phyloP scores from a whole-genome alignment of 352 stramenopile genomes.

The Lagenidium giganteum region DNA sequence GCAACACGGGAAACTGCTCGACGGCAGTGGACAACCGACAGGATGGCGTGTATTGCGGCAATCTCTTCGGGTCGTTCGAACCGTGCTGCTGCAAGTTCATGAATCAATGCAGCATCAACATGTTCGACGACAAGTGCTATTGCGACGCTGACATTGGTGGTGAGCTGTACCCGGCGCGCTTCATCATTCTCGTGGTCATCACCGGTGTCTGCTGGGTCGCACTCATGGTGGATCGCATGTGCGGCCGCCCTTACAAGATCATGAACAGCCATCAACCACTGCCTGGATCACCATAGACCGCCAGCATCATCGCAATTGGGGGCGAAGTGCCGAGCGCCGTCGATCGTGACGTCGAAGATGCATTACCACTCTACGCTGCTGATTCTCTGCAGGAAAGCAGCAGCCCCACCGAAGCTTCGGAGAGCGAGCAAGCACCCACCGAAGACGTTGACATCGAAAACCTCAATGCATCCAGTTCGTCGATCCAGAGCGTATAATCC shows the following conservation, averaged over 20 bases:
- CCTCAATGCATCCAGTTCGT: too few relatives aligned
- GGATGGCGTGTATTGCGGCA: conserved; percentile 58
- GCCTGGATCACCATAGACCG: too few relatives aligned
- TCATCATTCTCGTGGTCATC: conserved; percentile 68
- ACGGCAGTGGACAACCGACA: conserved; percentile 44
- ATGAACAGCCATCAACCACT: conserved; percentile 79
- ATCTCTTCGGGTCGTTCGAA: conserved; percentile 56
- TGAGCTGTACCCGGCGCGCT: conserved; percentile 55
- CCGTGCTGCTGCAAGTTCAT: conserved; percentile 71
- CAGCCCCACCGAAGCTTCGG: background rate
- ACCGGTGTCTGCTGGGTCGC: conserved; percentile 51
- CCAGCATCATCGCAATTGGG: too few relatives aligned
- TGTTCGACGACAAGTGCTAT: conserved; percentile 64
- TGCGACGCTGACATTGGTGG: conserved; percentile 56
- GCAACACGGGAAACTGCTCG: conserved; percentile 61
- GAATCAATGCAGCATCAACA: conserved; percentile 75
- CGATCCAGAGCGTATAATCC: conserved; percentile 7
- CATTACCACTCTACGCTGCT: too few relatives aligned
- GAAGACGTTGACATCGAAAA: too few relatives aligned
- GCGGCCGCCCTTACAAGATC: conserved; percentile 64
- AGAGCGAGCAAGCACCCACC: background rate
- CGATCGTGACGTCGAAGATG: too few relatives aligned
- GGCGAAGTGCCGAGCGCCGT: too few relatives aligned
- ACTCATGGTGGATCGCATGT: conserved; percentile 76
- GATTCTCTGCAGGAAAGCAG: too few relatives aligned